These are phyloP conservation scores for Ilex aquifolium DNA, from an alignment of 257 asterid species.

Conservation along the genomic window DNA sequence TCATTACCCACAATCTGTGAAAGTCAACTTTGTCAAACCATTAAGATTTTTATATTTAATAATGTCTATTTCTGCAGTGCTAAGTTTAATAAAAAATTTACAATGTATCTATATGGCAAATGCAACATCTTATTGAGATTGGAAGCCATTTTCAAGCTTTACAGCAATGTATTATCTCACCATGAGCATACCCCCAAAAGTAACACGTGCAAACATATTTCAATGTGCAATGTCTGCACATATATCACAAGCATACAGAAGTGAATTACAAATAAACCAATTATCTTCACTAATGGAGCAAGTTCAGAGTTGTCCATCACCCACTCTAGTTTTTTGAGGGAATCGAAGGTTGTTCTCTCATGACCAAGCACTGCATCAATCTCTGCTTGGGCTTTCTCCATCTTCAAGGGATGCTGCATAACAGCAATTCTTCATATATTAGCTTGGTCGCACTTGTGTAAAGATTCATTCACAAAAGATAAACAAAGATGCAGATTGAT, in stretches of 20 bases:
- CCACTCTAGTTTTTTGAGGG: constrained; percentile 71
- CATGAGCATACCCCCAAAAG: background rate
- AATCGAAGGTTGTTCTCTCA: constrained; percentile 50
- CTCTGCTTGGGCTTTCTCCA: constrained; percentile 93
- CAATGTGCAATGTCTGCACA: background rate
- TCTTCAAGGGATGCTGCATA: constrained; percentile 77
- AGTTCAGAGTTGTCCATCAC: constrained; percentile 20
- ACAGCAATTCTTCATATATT: constrained; percentile 14
- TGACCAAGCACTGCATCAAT: constrained; percentile 73
- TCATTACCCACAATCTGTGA: no score
- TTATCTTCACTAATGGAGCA: background rate
- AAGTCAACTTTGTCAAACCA: no score
- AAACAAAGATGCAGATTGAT: background rate
- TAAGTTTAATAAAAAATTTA: no score
- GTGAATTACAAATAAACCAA: no score
- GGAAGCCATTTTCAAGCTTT: background rate
- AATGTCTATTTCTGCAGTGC: no score
- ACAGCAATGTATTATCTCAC: background rate
- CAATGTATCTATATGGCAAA: background rate
- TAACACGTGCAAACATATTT: background rate
- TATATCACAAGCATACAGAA: background rate
- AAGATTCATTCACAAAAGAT: constrained; percentile 7
- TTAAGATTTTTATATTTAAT: no score
- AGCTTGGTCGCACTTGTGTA: constrained; percentile 7
- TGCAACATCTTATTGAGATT: background rate